These are phyloP conservation scores for Thalassia testudinum DNA, from an alignment of 116 monocot genomes.

Conservation along the genomic window DNA sequence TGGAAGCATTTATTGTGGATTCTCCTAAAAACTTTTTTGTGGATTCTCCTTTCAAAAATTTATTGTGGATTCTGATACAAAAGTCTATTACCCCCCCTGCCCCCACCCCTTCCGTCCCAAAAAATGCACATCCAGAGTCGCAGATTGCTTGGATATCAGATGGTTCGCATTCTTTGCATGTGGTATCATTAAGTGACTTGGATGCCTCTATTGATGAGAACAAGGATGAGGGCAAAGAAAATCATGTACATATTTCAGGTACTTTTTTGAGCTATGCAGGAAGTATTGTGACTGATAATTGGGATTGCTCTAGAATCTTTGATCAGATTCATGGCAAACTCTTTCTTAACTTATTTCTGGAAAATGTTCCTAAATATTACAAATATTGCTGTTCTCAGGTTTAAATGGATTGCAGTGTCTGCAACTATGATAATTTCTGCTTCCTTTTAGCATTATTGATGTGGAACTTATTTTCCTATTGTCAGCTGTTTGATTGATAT, in stretches of 20 bases:
- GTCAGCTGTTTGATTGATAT: background rate
- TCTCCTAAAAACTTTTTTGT: too few species aligned
- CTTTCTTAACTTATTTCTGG: too few species aligned
- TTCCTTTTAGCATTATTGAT: too few species aligned
- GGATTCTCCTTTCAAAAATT: too few species aligned
- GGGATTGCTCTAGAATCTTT: too few species aligned
- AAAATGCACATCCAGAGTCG: conserved; percentile 27
- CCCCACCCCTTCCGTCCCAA: background rate
- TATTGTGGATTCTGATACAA: too few species aligned
- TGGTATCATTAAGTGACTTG: conserved; percentile 25
- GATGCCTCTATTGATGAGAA: conserved; percentile 15
- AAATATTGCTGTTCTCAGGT: background rate
- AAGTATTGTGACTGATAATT: too few species aligned
- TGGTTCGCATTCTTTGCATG: conserved; percentile 53
- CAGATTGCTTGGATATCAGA: conserved; percentile 69
- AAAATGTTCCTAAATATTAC: background rate
- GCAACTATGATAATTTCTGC: too few species aligned
- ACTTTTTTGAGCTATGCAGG: background rate
- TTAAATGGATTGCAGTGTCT: background rate
- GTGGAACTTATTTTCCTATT: background rate
- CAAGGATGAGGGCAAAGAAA: conserved; percentile 23
- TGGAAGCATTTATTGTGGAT: background rate
- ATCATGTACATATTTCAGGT: conserved; percentile 32
- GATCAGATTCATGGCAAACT: too few species aligned
- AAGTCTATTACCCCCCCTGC: background rate